Evolutionary conservation across 495 filamentous ascomycete genomes (phyloP).

Genomic region (Trichoderma orchidacearum): DNA sequence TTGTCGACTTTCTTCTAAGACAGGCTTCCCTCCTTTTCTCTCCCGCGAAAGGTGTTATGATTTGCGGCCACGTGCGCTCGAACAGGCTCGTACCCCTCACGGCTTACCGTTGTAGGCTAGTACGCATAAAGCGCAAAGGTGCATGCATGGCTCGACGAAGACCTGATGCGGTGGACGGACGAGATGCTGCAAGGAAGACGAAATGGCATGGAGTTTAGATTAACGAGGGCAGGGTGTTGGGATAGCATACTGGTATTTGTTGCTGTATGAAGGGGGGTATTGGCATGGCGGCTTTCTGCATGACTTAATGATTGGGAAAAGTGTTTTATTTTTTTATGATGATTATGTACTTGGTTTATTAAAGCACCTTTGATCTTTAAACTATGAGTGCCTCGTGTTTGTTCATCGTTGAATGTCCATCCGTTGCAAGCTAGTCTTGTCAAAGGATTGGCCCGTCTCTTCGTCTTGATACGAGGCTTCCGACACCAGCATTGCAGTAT

Average conservation of each 20-base stretch:
- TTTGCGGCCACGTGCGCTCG: background rate
- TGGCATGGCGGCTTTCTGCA: background rate
- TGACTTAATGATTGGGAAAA: background rate
- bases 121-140: background rate
- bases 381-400: too few relatives aligned
- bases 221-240: background rate
- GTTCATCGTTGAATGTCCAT: too few relatives aligned
- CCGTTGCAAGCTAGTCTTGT: too few relatives aligned
- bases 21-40: background rate
- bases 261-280: background rate
- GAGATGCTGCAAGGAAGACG: background rate
- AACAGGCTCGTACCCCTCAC: background rate
- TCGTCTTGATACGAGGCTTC: too few relatives aligned
- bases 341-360: background rate
- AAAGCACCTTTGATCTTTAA: too few relatives aligned
- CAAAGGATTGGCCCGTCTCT: too few relatives aligned
- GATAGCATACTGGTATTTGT: background rate
- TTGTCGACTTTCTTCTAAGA: background rate
- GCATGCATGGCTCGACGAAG: background rate
- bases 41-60: background rate
- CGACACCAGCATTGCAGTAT: too few relatives aligned
- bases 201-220: background rate
- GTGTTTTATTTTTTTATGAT: background rate
- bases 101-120: background rate
- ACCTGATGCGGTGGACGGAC: background rate